These are phyloP conservation scores for Nyssa sinensis DNA, from an alignment of 148 eudicot genomes.

Conservation along the genomic window DNA sequence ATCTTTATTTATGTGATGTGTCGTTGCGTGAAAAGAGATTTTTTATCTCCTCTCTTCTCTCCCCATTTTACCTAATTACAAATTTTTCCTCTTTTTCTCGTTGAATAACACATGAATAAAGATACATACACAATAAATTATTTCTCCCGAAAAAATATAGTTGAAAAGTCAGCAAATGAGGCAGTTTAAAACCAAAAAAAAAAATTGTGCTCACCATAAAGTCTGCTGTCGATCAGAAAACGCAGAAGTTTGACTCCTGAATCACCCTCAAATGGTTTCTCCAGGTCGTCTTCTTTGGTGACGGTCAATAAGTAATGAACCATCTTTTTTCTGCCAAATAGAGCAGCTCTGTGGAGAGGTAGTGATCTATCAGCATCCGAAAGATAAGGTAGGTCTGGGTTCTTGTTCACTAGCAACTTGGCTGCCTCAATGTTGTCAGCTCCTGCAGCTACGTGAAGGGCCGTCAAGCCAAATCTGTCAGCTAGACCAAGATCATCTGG, in stretches of 20 bases:
- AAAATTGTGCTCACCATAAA: slow-evolving; percentile 12
- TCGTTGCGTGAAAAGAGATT: too few species aligned
- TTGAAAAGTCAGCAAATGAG: too few species aligned
- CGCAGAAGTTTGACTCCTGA: too few species aligned
- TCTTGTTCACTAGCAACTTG: not conserved
- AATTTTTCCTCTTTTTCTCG: too few species aligned
- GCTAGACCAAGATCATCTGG: not conserved
- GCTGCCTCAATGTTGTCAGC: slow-evolving; percentile 1
- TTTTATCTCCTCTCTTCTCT: too few species aligned
- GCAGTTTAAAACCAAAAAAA: too few species aligned
- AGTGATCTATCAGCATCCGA: not conserved
- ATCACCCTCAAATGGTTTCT: slow-evolving; percentile 4
- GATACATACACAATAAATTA: too few species aligned
- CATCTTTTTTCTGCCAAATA: not conserved
- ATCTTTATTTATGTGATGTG: too few species aligned
- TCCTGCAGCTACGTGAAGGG: not conserved
- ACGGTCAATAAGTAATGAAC: not conserved
- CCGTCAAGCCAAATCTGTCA: not conserved
- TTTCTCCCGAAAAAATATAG: too few species aligned
- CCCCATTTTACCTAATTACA: too few species aligned
- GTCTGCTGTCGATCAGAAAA: not conserved
- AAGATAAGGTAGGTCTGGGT: not conserved
- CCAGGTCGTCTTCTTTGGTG: not conserved
- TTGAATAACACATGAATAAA: too few species aligned
- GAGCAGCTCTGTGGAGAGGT: not conserved